phyloP scores from a whole-genome alignment of 441 rosid species.

The Euphorbia corollata region DNA sequence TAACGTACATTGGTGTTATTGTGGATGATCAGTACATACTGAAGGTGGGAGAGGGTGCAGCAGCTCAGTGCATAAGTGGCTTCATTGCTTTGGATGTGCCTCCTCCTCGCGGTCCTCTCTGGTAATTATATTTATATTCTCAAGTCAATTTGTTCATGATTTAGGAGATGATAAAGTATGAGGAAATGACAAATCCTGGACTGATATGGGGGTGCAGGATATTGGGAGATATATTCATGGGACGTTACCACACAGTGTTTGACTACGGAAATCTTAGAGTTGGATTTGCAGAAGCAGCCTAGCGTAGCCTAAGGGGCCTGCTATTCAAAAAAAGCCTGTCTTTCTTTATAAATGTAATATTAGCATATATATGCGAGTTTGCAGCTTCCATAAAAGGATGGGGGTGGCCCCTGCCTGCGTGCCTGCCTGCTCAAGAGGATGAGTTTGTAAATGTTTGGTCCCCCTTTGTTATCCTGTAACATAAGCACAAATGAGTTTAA shows the following conservation, averaged over 20 bases:
- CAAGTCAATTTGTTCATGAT: no score
- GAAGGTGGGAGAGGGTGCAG: constrained; percentile 58
- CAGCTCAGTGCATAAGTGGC: constrained; percentile 74
- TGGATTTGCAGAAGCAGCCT: constrained; percentile 71
- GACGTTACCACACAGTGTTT: constrained; percentile 72
- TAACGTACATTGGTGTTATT: not conserved
- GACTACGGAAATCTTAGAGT: constrained; percentile 66
- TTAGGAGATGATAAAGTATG: no score
- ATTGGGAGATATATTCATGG: constrained; percentile 76
- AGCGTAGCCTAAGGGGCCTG: not conserved
- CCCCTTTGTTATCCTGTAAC: not conserved
- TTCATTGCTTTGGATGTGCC: constrained; percentile 66
- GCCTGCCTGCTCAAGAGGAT: no score
- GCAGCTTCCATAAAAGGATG: no score
- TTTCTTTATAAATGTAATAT: no score
- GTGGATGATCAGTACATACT: constrained; percentile 51
- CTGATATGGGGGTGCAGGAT: constrained; percentile 77
- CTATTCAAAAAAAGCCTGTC: no score
- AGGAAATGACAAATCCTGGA: no score
- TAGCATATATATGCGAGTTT: no score
- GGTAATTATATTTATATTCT: constrained; percentile 34
- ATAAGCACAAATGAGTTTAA: not conserved
- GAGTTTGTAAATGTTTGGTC: not conserved
- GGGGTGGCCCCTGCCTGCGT: no score
- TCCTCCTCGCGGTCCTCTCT: constrained; percentile 85